Evolutionary conservation across 225 moss, liverwort and hornwort genomes (phyloP).

Genomic region (Pseudisothecium myosuroides): DNA sequence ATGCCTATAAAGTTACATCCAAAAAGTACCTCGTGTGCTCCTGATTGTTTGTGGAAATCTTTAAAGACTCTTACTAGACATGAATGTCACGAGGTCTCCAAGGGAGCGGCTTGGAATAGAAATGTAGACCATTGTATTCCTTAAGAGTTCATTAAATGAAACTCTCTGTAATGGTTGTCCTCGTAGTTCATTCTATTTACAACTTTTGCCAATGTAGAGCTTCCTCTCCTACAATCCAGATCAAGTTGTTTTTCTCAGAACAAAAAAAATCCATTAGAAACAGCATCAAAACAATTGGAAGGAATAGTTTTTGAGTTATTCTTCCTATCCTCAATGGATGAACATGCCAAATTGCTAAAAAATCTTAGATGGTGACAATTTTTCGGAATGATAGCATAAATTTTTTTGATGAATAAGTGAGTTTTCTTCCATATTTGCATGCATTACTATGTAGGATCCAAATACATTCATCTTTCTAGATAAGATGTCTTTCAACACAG

Average conservation of each 20-base stretch:
- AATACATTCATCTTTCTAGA: neutral
- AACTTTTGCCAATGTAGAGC: neutral
- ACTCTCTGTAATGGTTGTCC: neutral
- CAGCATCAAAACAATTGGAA: no score
- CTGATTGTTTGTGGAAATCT: no score
- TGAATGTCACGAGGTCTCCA: neutral
- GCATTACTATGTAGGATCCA: neutral
- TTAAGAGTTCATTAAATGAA: neutral
- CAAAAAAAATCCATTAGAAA: no score
- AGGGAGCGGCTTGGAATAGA: neutral
- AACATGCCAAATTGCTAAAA: neutral
- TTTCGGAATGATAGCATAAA: neutral
- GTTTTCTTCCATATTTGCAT: neutral
- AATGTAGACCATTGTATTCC: neutral
- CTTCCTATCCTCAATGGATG: no score
- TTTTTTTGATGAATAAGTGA: neutral
- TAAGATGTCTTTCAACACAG: rapidly evolving
- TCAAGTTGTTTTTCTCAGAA: no score
- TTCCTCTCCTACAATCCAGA: no score
- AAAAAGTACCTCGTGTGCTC: no score
- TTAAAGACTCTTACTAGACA: no score
- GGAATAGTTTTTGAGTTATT: no score
- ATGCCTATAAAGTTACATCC: no score
- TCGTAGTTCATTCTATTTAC: neutral
- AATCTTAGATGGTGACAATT: neutral